Base-by-base conservation (phyloP, 192 early-diverging fungal species). In the Coemansia umbellata region DNA sequence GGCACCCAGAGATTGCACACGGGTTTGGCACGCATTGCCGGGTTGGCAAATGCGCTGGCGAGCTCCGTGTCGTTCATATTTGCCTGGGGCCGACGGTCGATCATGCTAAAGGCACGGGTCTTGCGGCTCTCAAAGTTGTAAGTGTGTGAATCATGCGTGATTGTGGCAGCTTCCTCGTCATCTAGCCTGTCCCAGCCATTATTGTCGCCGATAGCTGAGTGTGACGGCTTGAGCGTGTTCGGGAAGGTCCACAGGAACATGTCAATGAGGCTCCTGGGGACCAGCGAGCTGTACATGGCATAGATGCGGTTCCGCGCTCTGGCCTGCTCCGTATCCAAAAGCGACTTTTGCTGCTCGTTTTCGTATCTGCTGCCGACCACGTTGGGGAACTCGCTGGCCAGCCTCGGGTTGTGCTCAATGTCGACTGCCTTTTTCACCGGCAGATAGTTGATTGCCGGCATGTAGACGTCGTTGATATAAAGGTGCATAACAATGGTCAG, bases 401-500 rank as follows among this genome's bases (percentile, higher is more conserved):
- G 41, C 49, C 45, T 15, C 18, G 71, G 71, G 27, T 37, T 36
- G n/a, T 54, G 50, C 36, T 60, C 59, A 15, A 61, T 47, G 31
- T 74, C 70, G 10, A 41, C 54, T 1, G 70, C 70, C 30, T 53
- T 52, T 31, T 58, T 60, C 1, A 84, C 31, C 6, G 82, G 82
- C 58, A 84, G 36, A 33, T 69, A 63, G 22, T 62, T 60, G 49
- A 82, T 78, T 39, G 85, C 56, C 0, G 86, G 78, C 44, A 70
- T 54, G 23, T 80, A 85, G 28, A 83, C 83, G 27, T 84, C 65
- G 28, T 78, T 60, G 40, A 84, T 73, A 23, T 85, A 81, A 37
- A 67, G 33, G 37, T 83, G 76, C 9, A 70, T 64, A 11, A 79
- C 70, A 7, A 74, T 44, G 4, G 85, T 87, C 11, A 77, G 13